A percentile compares a stretch with the other conserved stretches of the same genome.
phyloP scores from a whole-genome alignment of 805 yeast genomes.

The Nakazawaea pomicola region DNA sequence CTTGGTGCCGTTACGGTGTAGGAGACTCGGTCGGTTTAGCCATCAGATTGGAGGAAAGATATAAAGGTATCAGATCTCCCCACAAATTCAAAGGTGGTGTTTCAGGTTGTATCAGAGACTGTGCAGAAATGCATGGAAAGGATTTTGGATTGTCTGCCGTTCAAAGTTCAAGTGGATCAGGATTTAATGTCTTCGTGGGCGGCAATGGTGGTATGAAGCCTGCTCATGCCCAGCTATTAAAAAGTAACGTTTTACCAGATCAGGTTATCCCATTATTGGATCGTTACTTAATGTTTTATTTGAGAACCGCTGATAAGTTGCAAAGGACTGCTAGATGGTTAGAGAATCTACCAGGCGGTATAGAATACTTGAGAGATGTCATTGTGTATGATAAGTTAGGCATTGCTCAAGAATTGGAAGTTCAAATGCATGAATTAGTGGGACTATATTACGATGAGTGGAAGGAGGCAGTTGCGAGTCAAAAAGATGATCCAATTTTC shows the following conservation, averaged over 20 bases:
- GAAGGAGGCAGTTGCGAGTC: slow-evolving; percentile 22
- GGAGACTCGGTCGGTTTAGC: slow-evolving; percentile 36
- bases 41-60: slow-evolving; percentile 30
- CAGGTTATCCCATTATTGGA: slow-evolving; percentile 31
- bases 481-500: slow-evolving; percentile 22
- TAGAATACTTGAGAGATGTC: slow-evolving; percentile 29
- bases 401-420: slow-evolving; percentile 27
- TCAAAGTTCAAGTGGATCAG: slow-evolving; percentile 20
- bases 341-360: slow-evolving; percentile 31
- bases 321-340: slow-evolving; percentile 35
- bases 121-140: slow-evolving; percentile 33
- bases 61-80: slow-evolving; percentile 32
- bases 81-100: slow-evolving; percentile 35
- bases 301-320: slow-evolving; percentile 31
- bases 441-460: slow-evolving; percentile 32
- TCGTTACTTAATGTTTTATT: slow-evolving; percentile 32
- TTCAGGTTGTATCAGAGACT: slow-evolving; percentile 33
- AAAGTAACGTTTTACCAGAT: slow-evolving; percentile 29
- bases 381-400: slow-evolving; percentile 31
- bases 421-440: slow-evolving; percentile 28
- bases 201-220: slow-evolving; percentile 38
- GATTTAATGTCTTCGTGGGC: slow-evolving; percentile 32
- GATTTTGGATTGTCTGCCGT: slow-evolving; percentile 34
- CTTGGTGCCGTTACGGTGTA: slow-evolving; percentile 34
- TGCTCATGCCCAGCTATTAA: slow-evolving; percentile 30